Evolutionary conservation across 371 early-diverging fungal species (phyloP).

Genomic region (Rhizopus sp.): DNA sequence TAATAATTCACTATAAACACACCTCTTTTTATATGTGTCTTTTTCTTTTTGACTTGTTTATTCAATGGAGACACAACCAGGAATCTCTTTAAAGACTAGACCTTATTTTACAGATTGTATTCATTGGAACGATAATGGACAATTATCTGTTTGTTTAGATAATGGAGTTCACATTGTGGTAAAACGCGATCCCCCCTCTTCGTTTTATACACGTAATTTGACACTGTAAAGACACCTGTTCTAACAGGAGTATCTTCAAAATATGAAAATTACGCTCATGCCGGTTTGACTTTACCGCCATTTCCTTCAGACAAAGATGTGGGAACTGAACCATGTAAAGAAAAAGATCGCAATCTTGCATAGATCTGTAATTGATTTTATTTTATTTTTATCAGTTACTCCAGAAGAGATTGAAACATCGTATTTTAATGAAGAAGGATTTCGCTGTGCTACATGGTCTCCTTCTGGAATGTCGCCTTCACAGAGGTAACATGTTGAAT

Average conservation of each 20-base stretch:
- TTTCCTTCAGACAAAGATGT: not conserved
- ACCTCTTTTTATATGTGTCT: not conserved
- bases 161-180: conserved; percentile 35
- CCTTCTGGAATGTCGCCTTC: conserved; percentile 22
- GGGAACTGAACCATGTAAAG: conserved; percentile 2
- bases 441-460: conserved; percentile 37
- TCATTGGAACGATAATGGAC: conserved; percentile 29
- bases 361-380: not conserved
- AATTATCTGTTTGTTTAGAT: conserved; percentile 25
- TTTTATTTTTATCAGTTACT: conserved; percentile 11
- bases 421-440: conserved; percentile 22
- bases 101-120: conserved; percentile 23
- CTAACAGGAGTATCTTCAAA: conserved; percentile 30
- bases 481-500: conserved; percentile 20
- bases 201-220: not conserved
- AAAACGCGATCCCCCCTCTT: not conserved
- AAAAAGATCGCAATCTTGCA: not conserved
- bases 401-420: conserved; percentile 18
- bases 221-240: conserved; percentile 28
- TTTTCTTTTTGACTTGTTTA: no score
- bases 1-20: no score
- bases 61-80: conserved; percentile 29
- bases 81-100: conserved; percentile 13
- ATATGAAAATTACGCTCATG: conserved; percentile 20
- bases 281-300: conserved; percentile 12